A percentile compares a stretch with the other conserved stretches of the same genome.
Conservation (phyloP, 768 basidiomycete species). For the Galerina sulciceps region DNA sequence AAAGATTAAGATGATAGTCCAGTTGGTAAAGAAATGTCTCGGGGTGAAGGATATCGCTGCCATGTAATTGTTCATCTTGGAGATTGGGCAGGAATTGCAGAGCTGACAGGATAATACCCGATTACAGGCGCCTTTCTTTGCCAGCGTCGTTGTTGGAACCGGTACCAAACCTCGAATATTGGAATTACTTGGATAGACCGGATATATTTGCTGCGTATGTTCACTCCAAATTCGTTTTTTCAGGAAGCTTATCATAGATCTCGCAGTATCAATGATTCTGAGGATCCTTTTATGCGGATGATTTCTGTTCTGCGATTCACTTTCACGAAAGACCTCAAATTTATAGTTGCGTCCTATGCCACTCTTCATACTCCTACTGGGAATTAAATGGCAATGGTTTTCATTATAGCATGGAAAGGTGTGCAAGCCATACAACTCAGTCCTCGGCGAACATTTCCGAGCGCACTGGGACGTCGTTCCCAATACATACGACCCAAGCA, state of each 20-base stretch:
- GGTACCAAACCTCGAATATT: conserved; percentile 95
- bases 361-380: conserved; percentile 2
- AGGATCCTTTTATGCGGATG: conserved; percentile 94
- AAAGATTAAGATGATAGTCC: conserved; percentile 92
- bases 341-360: conserved; percentile 61
- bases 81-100: conserved; percentile 29
- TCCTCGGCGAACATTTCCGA: conserved; percentile 88
- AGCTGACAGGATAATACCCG: neutral
- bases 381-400: neutral
- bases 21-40: conserved; percentile 87
- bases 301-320: conserved; percentile 87
- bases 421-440: conserved; percentile 92
- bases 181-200: conserved; percentile 91
- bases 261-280: conserved; percentile 85
- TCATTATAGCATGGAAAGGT: conserved; percentile 78
- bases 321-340: conserved; percentile 94
- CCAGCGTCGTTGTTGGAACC: conserved; percentile 94
- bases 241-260: neutral
- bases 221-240: conserved; percentile 21
- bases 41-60: conserved; percentile 96
- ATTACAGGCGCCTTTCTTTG: conserved; percentile 81
- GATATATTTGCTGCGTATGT: conserved; percentile 90
- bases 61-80: conserved; percentile 55
- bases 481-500: conserved; percentile 50
- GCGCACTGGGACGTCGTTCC: conserved; percentile 85